Evolutionary conservation across 768 basidiomycete species (phyloP), one percentile per base, ranked within the genome.

Genomic region (Suillus luteus): DNA sequence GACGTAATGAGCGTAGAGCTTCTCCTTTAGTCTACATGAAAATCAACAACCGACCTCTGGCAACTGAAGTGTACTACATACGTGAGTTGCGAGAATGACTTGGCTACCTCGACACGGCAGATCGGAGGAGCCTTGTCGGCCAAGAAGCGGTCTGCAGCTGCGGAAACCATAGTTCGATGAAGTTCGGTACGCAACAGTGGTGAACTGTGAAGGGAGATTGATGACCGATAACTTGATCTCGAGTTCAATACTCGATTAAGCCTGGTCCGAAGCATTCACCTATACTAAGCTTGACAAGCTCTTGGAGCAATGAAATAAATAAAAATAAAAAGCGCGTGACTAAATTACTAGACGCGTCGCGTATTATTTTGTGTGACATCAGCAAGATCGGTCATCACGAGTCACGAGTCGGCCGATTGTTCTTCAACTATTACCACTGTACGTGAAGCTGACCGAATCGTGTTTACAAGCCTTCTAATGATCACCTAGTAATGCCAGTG

Each of bases 121-220:
- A 92, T 76, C 17, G 93, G 93, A n/a, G 91, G 83, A 14, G 80
- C 74, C n/a, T 80, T 80, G 78, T 95, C 93, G 41, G 92, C 89
- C 49, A 91, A 77, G 75, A 89, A 94, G 49, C 86, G 85, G 68
- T 90, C 89, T 14, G 79, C 62, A 37, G 76, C 64, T 49, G 76
- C 70, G 62, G 74, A 77, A 35, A 72, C 71, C 77, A 79, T 79
- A 10, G 70, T 74, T 69, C 67, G 61, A 40, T 40, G 55, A 35
- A 31, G n/a, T 44, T 31, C 12, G n/a, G 19, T 59, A n/a, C 12
- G 38, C 9, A 37, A 41, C 1, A 27, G 41, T 59, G 10, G 40
- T 62, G 22, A 41, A 14, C 24, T 31, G 33, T n/a, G 60, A 31
- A 15, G 6, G 40, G 41, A 63, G n/a, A 63, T 31, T 38, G 24